These are phyloP conservation scores for Austroboletus festivus DNA, from an alignment of 768 basidiomycete species.

Conservation along the genomic window DNA sequence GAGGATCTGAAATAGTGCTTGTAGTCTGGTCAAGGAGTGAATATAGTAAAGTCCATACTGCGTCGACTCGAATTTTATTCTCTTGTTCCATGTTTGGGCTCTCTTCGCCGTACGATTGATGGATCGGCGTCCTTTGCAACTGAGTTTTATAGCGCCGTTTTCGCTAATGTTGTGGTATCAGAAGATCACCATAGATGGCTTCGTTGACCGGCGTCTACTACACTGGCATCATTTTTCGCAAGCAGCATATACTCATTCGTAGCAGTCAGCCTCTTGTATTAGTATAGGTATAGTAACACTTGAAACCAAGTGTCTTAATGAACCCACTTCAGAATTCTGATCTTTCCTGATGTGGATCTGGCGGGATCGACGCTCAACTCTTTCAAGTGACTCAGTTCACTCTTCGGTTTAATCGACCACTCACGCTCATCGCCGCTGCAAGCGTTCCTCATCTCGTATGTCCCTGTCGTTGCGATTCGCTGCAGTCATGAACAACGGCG, in stretches of 20 bases:
- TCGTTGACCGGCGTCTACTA: no score
- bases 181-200: no score
- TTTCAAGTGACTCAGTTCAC: no score
- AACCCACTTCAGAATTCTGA: no score
- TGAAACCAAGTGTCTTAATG: not conserved
- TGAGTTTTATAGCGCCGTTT: no score
- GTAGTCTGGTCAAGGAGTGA: not conserved
- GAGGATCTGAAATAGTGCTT: slow-evolving; percentile 44
- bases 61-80: slow-evolving; percentile 43
- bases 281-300: not conserved
- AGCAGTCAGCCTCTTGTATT: not conserved
- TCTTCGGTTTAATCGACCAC: not conserved
- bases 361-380: no score
- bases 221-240: no score
- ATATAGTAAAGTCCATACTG: slow-evolving; percentile 37
- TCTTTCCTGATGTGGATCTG: slow-evolving; percentile 13
- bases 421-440: not conserved
- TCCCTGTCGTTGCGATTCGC: no score
- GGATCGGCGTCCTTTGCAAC: no score
- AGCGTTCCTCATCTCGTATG: not conserved
- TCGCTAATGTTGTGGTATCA: no score
- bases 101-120: not conserved
- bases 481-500: no score
- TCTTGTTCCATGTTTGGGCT: slow-evolving; percentile 14
- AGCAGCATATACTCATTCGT: slow-evolving; percentile 3